Evolutionary conservation across 345 rosid genomes (phyloP).

Genomic region (Excoecaria agallocha): DNA sequence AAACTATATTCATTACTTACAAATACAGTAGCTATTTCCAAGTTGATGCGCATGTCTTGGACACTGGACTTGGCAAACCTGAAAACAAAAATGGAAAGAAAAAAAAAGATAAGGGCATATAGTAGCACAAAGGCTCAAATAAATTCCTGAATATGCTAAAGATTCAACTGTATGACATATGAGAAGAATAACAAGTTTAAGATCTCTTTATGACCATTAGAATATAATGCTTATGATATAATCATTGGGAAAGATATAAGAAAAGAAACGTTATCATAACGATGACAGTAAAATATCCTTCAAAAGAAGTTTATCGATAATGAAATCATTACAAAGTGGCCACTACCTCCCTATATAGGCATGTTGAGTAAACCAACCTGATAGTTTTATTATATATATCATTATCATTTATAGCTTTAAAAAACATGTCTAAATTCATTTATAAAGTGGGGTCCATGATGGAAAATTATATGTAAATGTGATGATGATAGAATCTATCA

Average conservation of each 20-base stretch:
- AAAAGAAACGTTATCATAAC: too few species aligned
- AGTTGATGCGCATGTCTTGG: constrained; percentile 68
- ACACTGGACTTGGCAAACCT: constrained; percentile 73
- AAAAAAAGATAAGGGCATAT: constrained; percentile 6
- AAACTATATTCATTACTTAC: constrained; percentile 51
- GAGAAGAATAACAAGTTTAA: neutral
- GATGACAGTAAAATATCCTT: neutral
- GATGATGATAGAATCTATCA: too few species aligned
- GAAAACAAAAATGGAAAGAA: constrained; percentile 19
- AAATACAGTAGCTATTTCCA: constrained; percentile 81
- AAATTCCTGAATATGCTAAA: neutral
- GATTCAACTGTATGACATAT: neutral
- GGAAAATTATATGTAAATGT: too few species aligned
- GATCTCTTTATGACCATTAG: neutral
- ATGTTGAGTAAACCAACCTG: neutral
- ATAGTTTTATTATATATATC: too few species aligned
- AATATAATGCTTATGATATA: neutral
- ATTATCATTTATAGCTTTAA: too few species aligned
- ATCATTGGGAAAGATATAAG: neutral
- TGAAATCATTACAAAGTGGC: neutral
- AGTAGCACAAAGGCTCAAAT: neutral
- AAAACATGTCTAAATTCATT: too few species aligned
- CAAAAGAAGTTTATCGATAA: neutral
- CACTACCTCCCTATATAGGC: constrained; percentile 3
- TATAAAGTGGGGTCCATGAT: too few species aligned